phyloP scores from a whole-genome alignment of 73 alveolate species.

The Breviolum minutum region DNA sequence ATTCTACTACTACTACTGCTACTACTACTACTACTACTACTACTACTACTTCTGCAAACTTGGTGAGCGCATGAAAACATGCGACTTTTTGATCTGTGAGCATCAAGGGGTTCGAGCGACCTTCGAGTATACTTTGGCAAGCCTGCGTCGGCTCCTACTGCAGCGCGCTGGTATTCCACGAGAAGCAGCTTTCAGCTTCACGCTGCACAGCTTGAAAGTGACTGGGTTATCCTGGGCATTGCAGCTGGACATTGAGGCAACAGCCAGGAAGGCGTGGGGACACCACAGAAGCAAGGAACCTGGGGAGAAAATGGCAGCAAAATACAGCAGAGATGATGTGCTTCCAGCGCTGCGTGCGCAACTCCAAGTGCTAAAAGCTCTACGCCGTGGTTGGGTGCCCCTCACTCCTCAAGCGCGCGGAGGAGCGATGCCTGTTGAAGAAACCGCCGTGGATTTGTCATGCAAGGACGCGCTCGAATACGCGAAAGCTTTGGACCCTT shows the following conservation, averaged over 20 bases:
- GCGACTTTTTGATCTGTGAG: background rate
- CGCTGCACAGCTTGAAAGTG: background rate
- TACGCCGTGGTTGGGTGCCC: too few species aligned
- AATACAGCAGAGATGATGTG: too few species aligned
- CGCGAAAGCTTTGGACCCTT: too few species aligned
- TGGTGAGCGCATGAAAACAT: background rate
- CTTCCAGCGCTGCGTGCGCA: too few species aligned
- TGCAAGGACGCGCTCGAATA: too few species aligned
- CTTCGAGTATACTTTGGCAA: background rate
- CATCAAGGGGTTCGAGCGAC: background rate
- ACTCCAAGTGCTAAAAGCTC: too few species aligned
- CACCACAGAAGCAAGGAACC: background rate
- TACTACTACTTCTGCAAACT: too few species aligned
- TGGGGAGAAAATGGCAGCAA: constrained; percentile 4
- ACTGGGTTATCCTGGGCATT: constrained; percentile 27
- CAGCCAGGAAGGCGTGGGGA: background rate
- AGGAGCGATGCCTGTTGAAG: too few species aligned
- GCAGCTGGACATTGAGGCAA: background rate
- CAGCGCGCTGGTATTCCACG: background rate
- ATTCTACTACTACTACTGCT: too few species aligned
- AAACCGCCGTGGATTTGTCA: too few species aligned
- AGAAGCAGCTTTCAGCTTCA: background rate
- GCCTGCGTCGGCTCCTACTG: constrained; percentile 11
- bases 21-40: too few species aligned
- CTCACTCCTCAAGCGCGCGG: too few species aligned